phyloP scores from a whole-genome alignment of 768 basidiomycete genomes.

The Rhizopogon roseolus region DNA sequence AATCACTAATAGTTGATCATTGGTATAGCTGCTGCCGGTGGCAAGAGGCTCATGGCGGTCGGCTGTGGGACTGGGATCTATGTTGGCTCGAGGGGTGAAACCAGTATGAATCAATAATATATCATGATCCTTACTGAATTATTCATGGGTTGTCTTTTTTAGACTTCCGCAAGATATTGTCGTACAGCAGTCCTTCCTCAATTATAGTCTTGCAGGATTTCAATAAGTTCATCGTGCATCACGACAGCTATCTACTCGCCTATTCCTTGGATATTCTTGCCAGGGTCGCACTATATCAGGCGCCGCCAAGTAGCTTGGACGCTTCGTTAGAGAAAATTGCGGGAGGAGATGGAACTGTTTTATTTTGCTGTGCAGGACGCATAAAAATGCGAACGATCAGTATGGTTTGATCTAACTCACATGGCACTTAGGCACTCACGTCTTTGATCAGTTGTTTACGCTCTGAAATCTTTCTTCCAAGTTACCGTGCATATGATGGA shows the following conservation, averaged over 20 bases:
- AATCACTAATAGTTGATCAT: not conserved
- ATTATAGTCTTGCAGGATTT: constrained; percentile 56
- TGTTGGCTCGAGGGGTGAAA: constrained; percentile 48
- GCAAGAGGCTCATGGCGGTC: constrained; percentile 56
- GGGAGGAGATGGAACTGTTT: constrained; percentile 46
- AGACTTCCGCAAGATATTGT: constrained; percentile 62
- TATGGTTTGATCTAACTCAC: constrained; percentile 19
- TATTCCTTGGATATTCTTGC: constrained; percentile 73
- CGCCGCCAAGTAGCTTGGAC: constrained; percentile 41
- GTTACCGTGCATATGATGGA: constrained; percentile 59
- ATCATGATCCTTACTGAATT: not conserved
- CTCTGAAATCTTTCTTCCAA: constrained; percentile 56
- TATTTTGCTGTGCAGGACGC: constrained; percentile 57
- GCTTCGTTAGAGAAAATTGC: constrained; percentile 60
- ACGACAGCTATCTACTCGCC: constrained; percentile 50
- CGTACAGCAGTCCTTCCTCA: constrained; percentile 41
- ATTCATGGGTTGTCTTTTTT: not conserved
- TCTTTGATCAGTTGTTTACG: constrained; percentile 54
- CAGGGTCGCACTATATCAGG: constrained; percentile 48
- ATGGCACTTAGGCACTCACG: not conserved
- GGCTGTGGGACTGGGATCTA: constrained; percentile 71
- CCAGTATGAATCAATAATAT: constrained; percentile 36
- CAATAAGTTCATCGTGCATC: constrained; percentile 66
- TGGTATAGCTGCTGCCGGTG: constrained; percentile 37
- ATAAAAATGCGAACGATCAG: constrained; percentile 52